Evolutionary conservation across 345 rosid genomes (phyloP).

Genomic region (Eucalyptus rudis): DNA sequence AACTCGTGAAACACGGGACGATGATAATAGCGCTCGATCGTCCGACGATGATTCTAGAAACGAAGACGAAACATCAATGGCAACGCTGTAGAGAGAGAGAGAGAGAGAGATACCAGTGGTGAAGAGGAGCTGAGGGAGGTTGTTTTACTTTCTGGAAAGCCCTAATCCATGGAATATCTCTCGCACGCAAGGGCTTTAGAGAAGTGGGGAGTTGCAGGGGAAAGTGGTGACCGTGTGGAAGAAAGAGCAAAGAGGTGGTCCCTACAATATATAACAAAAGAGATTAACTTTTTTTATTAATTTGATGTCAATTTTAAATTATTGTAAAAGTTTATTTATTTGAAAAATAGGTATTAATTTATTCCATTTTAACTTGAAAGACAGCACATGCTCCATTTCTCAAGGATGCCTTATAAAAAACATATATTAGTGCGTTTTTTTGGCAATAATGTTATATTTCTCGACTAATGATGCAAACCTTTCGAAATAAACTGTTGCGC

Average conservation of each 20-base stretch:
- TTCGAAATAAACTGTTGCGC: accelerated
- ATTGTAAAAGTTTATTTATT: not conserved
- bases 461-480: not conserved
- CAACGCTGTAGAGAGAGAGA: accelerated
- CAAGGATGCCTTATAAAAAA: no score
- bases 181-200: not conserved
- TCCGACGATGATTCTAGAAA: not conserved
- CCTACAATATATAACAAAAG: not conserved
- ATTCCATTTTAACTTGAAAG: not conserved
- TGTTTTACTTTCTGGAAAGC: not conserved
- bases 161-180: not conserved
- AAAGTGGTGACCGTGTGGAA: not conserved
- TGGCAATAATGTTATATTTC: not conserved
- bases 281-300: not conserved
- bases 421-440: not conserved
- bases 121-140: not conserved
- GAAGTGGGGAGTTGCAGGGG: not conserved
- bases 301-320: not conserved
- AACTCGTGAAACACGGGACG: not conserved
- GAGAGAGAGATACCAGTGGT: not conserved
- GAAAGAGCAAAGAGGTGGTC: not conserved
- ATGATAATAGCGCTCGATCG: not conserved
- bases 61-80: not conserved
- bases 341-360: not conserved
- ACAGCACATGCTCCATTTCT: not conserved